These are phyloP conservation scores for Aspergillus haitiensis DNA, from an alignment of 495 filamentous ascomycete genomes.

Conservation along the genomic window DNA sequence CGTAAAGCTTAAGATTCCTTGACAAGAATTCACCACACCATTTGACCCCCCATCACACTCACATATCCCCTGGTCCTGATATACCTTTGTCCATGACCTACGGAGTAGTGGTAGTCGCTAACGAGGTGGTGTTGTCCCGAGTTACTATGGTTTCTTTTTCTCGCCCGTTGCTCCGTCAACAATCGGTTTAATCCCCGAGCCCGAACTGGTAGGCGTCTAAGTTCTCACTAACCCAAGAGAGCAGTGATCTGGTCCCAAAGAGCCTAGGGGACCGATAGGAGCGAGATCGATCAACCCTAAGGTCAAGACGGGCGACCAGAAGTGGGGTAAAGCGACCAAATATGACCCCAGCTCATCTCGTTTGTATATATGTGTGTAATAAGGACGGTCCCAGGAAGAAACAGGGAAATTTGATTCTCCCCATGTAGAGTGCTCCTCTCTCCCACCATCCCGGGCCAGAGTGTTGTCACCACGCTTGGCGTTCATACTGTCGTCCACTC, in stretches of 20 bases:
- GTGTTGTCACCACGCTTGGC: not conserved
- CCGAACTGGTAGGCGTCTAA: not conserved
- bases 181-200: constrained; percentile 3
- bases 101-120: too few relatives aligned
- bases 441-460: too few relatives aligned
- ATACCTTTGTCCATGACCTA: too few relatives aligned
- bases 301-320: not conserved
- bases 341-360: not conserved
- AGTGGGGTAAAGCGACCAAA: not conserved
- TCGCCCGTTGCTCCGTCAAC: constrained; percentile 10
- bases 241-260: not conserved
- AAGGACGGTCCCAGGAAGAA: too few relatives aligned
- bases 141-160: not conserved
- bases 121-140: too few relatives aligned
- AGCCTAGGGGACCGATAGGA: not conserved
- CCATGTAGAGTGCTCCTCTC: too few relatives aligned
- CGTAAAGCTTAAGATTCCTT: too few relatives aligned
- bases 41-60: too few relatives aligned
- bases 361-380: too few relatives aligned
- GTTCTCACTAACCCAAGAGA: constrained; percentile 5
- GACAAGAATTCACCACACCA: too few relatives aligned
- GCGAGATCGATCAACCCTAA: constrained; percentile 9
- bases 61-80: too few relatives aligned
- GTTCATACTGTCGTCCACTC: not conserved
- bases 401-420: too few relatives aligned